Conservation (phyloP, 768 basidiomycete species). For the Rhodotorula sphaerocarpa region DNA sequence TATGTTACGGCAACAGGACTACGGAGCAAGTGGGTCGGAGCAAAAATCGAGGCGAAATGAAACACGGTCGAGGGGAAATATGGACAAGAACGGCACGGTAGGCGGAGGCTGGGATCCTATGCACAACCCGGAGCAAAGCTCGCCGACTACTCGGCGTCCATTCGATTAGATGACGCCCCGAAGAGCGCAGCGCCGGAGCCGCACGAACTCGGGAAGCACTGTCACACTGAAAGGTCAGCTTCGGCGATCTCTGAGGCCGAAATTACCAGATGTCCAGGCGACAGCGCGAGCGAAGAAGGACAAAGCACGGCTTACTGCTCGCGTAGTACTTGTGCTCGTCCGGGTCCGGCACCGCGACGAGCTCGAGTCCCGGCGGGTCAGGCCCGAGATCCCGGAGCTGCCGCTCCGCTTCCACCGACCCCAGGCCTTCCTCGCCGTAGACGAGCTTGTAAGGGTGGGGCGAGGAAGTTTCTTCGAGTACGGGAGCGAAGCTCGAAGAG, state of each 20-base stretch:
- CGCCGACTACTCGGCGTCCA: too few relatives aligned
- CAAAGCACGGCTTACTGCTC: slow-evolving; percentile 9
- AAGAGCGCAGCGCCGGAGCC: slow-evolving; percentile 12
- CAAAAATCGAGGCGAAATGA: background rate
- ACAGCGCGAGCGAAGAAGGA: too few relatives aligned
- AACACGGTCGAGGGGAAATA: too few relatives aligned
- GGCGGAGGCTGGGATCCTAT: too few relatives aligned
- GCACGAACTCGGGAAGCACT: slow-evolving; percentile 24
- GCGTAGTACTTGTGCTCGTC: slow-evolving; percentile 27
- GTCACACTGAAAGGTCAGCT: too few relatives aligned
- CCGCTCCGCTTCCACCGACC: background rate
- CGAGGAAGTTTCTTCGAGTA: too few relatives aligned
- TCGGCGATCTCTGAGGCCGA: too few relatives aligned
- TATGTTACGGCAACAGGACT: background rate
- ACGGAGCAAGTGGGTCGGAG: background rate
- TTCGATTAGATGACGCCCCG: slow-evolving; percentile 10
- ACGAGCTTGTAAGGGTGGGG: background rate
- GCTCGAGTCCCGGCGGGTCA: slow-evolving; percentile 10
- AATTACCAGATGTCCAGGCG: too few relatives aligned
- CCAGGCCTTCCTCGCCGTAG: background rate
- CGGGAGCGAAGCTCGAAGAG: background rate
- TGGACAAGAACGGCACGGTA: too few relatives aligned
- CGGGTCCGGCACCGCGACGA: slow-evolving; percentile 23
- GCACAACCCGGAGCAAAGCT: too few relatives aligned
- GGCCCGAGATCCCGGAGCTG: background rate